Evolutionary conservation across 176 grass and related monocot species (phyloP), one percentile per base, ranked within the genome.

Genomic region (Raddia distichophylla): DNA sequence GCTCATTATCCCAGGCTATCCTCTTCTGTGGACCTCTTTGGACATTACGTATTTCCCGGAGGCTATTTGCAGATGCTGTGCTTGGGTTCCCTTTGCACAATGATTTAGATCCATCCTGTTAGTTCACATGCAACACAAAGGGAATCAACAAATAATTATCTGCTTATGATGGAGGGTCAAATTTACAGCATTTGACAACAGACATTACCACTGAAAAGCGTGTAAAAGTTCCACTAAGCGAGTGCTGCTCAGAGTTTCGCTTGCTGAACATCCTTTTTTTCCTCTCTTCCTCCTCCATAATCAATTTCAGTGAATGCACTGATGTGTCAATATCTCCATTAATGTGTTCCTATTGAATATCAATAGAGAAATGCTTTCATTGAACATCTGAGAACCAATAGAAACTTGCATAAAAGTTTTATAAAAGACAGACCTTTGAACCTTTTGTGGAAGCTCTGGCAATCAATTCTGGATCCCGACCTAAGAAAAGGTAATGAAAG

Each of bases 81-180:
- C 70, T 84, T 66, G 95, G 95, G 27, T 93, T 87, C 17, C 92
- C 87, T 91, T 91, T 93, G 85, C 91, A 90, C 67, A 98, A 46
- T 69, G 90, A 94, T 85, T 94, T 98, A 72, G 92, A 94, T 65
- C 95, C 95, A 60, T 94, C 95, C 95, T 98, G 75, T 81, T 47
- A 60, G 16, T 75, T 80, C 69, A 80, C 75, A 76, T 55, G 69
- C 53, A 81, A 75, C 52, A 66, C 35, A 83, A 78, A 56, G 62
- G 60, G 22, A 83, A 43, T 27, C 5, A 60, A 69, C 15, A 12
- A 12, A 56, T 78, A 64, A 80, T 80, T 40, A 67, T 71, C 37
- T 63, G 8, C 18, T 78, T 79, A 69, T 62, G 49, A 78, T 83
- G 37, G 13, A 83, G 44, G 61, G 82, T 69, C 55, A 55, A 75